Evolutionary conservation across 495 filamentous ascomycete genomes (phyloP).

Genomic region (Lophiostoma macrostomum): DNA sequence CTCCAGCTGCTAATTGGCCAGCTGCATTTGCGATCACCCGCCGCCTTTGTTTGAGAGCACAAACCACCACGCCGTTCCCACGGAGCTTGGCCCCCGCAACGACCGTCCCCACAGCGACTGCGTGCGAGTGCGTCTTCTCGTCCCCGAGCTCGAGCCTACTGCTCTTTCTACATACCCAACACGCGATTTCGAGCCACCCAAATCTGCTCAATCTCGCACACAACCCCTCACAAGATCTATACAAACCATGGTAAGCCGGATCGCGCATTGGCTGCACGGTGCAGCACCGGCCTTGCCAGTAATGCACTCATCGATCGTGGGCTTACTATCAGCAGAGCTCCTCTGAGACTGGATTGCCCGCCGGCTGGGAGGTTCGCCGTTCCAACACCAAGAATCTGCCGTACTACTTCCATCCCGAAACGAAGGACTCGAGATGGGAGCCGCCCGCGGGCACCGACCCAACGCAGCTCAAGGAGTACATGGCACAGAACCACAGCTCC

Average conservation of each 20-base stretch:
- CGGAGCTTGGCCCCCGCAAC: background rate
- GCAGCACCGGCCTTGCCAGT: background rate
- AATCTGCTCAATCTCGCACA: background rate
- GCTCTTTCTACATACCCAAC: too few relatives aligned
- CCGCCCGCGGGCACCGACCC: conserved; percentile 81
- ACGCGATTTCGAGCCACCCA: background rate
- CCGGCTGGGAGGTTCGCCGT: conserved; percentile 89
- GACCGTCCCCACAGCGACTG: background rate
- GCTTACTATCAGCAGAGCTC: conserved; percentile 33
- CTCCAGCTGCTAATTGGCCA: too few relatives aligned
- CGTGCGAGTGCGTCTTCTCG: too few relatives aligned
- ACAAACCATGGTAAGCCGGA: conserved; percentile 9
- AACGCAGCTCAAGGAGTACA: conserved; percentile 87
- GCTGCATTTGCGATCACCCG: background rate
- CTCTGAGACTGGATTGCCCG: conserved; percentile 77
- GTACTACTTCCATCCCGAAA: conserved; percentile 89
- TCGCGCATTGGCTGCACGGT: background rate
- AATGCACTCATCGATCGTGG: conserved; percentile 9
- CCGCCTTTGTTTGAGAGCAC: background rate
- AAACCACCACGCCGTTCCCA: background rate
- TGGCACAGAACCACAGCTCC: conserved; percentile 74
- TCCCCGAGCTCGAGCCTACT: too few relatives aligned
- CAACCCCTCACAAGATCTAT: background rate
- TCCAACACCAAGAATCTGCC: conserved; percentile 96
- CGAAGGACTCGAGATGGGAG: conserved; percentile 89